Conservation (phyloP, 2,329 filamentous ascomycete species). For the Aphanocladium album region DNA sequence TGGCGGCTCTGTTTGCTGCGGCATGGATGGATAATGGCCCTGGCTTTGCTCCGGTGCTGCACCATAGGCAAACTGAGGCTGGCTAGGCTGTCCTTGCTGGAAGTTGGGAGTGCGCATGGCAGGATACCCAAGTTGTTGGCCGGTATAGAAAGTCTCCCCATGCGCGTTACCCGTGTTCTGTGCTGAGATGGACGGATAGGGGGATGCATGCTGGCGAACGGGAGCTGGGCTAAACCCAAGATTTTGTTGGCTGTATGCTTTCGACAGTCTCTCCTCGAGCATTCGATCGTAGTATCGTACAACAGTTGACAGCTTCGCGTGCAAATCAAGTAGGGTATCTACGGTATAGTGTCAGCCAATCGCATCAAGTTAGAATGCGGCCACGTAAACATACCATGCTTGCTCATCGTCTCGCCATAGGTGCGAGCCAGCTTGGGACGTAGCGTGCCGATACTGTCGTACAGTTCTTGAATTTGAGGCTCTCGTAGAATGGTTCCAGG, state of each 20-base stretch:
- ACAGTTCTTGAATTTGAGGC: constrained; percentile 95
- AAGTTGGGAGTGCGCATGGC: constrained; percentile 43
- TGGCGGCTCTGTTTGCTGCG: constrained; percentile 27
- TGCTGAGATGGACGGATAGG: constrained; percentile 67
- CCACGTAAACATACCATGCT: constrained; percentile 66
- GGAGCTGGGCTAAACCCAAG: constrained; percentile 58
- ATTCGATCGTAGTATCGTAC: constrained; percentile 97
- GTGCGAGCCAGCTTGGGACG: constrained; percentile 91
- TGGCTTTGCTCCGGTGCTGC: constrained; percentile 35
- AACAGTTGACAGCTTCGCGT: constrained; percentile 91
- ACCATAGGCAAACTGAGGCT: constrained; percentile 41
- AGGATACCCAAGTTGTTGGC: constrained; percentile 52
- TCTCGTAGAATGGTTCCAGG: constrained; percentile 94
- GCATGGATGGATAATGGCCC: constrained; percentile 41
- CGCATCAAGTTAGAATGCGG: background rate
- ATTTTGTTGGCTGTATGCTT: constrained; percentile 80
- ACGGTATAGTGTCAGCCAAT: background rate
- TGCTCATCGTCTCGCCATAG: constrained; percentile 99
- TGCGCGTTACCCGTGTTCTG: constrained; percentile 43
- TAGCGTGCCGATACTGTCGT: constrained; percentile 92
- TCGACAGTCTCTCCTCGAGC: constrained; percentile 91
- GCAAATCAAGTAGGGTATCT: constrained; percentile 91
- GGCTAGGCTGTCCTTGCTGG: constrained; percentile 29
- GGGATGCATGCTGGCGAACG: constrained; percentile 47
- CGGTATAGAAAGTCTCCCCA: constrained; percentile 77